Base-by-base conservation (phyloP, 148 eudicot genomes). In the Chenopodium album region DNA sequence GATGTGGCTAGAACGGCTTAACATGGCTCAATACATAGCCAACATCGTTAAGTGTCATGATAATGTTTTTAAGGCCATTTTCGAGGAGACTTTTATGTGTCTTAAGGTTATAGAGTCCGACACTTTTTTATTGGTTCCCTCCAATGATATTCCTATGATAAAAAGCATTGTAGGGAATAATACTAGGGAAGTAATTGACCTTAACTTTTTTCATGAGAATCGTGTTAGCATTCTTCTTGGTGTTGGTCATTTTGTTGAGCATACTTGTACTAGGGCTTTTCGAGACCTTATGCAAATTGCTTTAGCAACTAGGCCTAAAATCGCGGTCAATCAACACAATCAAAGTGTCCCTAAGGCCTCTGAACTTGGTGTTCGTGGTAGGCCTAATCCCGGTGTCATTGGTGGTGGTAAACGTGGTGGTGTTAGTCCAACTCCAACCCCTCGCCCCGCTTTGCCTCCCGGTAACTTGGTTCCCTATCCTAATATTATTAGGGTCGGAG, bases 1-100 rank as follows among this genome's bases (percentile, higher is more conserved):
- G 85, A 9, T 88, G 60, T 89, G 89, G 87, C 81, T 89, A 28
- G 89, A 89, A 50, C 82, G 82, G 0, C 16, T 54, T 12, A 68
- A 72, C 47, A 46, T 9, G 9, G 41, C 81, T 7, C 41, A 44
- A 1, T 79, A 16, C n/a, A 47, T 87, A 1, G 9, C 10, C 64
- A 66, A 17, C 46, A 72, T 87, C 26, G 71, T 77, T 0, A 29
- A 46, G 0, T 63, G 56, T 9, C 80, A 81, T 0, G 71, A 85
- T 41, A 59, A 72, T 0, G 22, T 80, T 28, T 11, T 87, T 0
- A 79, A 73, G 23, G 44, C 34, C 13, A 32, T 87, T 20, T 69
- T 32, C 22, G 76, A 87, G 28, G 89, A 87, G 82, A 69, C 84
- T 0, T 12, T 85, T 4, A 4, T 62, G 17, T 83, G 84, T 2